phyloP scores from a whole-genome alignment of 2,329 filamentous ascomycete genomes.

The Coniosporium tulheliwenetii region DNA sequence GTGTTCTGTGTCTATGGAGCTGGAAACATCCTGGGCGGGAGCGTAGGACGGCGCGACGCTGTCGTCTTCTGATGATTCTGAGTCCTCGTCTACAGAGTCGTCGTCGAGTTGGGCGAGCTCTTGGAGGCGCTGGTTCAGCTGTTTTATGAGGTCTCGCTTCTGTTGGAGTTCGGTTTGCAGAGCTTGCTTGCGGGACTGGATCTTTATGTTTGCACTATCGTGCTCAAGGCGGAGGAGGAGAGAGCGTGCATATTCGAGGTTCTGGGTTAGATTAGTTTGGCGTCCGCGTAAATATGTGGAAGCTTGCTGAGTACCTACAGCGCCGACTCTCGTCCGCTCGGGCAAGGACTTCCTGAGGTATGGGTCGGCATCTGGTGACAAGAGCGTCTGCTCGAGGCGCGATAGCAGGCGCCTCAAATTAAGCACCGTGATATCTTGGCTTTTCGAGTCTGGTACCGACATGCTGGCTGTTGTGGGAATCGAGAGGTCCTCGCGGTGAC shows the following conservation, averaged over 20 bases:
- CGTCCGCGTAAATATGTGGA: neutral
- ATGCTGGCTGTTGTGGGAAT: too few species aligned
- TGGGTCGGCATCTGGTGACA: slow-evolving; percentile 44
- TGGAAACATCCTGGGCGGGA: slow-evolving; percentile 17
- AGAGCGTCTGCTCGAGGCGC: slow-evolving; percentile 49
- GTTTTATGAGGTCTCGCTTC: slow-evolving; percentile 51
- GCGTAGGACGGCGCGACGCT: slow-evolving; percentile 25
- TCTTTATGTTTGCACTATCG: slow-evolving; percentile 44
- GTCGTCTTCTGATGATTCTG: slow-evolving; percentile 13
- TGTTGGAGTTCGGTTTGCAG: slow-evolving; percentile 46
- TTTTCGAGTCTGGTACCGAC: neutral
- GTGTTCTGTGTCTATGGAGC: slow-evolving; percentile 16
- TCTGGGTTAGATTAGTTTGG: slow-evolving; percentile 27
- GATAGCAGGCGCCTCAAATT: slow-evolving; percentile 49
- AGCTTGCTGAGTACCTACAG: slow-evolving; percentile 23
- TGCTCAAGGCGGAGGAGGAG: slow-evolving; percentile 58
- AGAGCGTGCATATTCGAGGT: slow-evolving; percentile 54
- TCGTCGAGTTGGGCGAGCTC: slow-evolving; percentile 47
- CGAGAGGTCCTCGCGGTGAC: too few species aligned
- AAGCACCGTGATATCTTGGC: slow-evolving; percentile 9
- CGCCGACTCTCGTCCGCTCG: slow-evolving; percentile 45
- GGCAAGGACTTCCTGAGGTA: slow-evolving; percentile 46
- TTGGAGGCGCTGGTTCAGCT: slow-evolving; percentile 47
- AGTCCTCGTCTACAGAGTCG: slow-evolving; percentile 14
- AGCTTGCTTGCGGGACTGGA: slow-evolving; percentile 41